Base-by-base conservation (phyloP, 2,329 filamentous ascomycete species). In the Claviceps africana region DNA sequence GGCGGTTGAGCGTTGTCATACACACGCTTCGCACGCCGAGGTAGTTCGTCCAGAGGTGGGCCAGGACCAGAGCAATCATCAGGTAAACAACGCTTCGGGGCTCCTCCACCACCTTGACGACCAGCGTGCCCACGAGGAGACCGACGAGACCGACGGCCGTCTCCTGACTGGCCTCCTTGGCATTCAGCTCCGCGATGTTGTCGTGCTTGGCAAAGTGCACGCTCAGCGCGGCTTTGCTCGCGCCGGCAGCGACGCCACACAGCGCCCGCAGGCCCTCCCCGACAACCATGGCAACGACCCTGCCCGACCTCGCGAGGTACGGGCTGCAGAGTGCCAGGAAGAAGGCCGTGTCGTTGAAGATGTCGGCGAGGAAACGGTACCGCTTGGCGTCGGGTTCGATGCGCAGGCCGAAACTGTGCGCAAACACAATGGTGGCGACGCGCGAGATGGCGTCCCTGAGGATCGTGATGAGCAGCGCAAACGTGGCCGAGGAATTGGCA, bases 161-260 rank as follows among this genome's bases (percentile, higher is more conserved):
- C 69, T 97, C 93, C 70, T 97, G 93, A 58, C 87, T 94, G 13
- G 89, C 89, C 65, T 97, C 91, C 77, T 95, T 83, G 53, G 91
- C 90, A 69, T 96, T 97, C 53, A 98, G 75, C 66, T 97, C 91
- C 1, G 88, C 91, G 45, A 97, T 70, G 65, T 96, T 97, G 39
- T 88, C 87, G 63, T 82, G 82, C 58, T 76, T 81, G 9, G 91
- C 89, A 72, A 98, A 97, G 68, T 98, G 93, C 11, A 88, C 86
- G 63, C 87, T 93, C 59, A 98, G 70, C 55, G 86, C 90, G 2
- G 91, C 91, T 67, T 97, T 97, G 56, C 87, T 86, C 51, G 88
- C 89, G 13, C 86, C 88, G 0, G 88, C 91, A 0, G 91, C 87
- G 5, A 97, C 89, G 28, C 91, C 93, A 63, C 93, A 97, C 0